Base-by-base conservation (phyloP, 2,329 filamentous ascomycete genomes). In the Neurospora sp. region DNA sequence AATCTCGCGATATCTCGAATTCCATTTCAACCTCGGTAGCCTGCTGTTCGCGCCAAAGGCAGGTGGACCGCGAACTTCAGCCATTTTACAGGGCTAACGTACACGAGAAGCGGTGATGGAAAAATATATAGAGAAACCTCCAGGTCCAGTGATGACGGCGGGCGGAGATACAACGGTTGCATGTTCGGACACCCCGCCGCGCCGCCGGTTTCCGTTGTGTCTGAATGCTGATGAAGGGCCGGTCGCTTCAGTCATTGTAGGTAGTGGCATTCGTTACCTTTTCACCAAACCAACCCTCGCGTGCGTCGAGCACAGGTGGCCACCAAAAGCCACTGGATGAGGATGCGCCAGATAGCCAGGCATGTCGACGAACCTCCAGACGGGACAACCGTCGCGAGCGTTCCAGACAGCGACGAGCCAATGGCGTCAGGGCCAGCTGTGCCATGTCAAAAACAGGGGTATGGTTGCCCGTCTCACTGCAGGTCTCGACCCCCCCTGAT, bases 271-370 rank as follows among this genome's bases (percentile, higher is more conserved):
- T 62, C 52, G 46, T 36, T 62, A 62, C 28, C 28, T 62, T 33
- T 36, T 36, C 3, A 33, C 52, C 28, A 62, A 62, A 33, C 28
- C 52, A 17, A 62, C 28, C 52, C 52, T 62, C 52, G 52, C 52
- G 46, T 62, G 52, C 52, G 52, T 62, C 52, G 28, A 62, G 52
- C 28, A 8, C 23, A 62, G 15, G 52, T 62, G 28, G 52, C 52
- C 15, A 33, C 52, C 52, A 36, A 36, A 70, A 73, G 72, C 68
- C 71, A 72, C 71, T 74, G 75, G 75, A 73, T 67, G 72, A 75
- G 73, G 74, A 71, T 73, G 76, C 74, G 75, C 75, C 74, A 75
- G 73, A 68, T 62, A 62, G 52, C 52, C 71, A 23, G 23, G 23
- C 23, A 75, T 72, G 70, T 69, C 69, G 69, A 73, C 40, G 69